Percentiles rank a stretch among this genome's conserved stretches.
Evolutionary conservation across 2,329 filamentous ascomycete genomes (phyloP).

Genomic region (Fusarium nematophilum): DNA sequence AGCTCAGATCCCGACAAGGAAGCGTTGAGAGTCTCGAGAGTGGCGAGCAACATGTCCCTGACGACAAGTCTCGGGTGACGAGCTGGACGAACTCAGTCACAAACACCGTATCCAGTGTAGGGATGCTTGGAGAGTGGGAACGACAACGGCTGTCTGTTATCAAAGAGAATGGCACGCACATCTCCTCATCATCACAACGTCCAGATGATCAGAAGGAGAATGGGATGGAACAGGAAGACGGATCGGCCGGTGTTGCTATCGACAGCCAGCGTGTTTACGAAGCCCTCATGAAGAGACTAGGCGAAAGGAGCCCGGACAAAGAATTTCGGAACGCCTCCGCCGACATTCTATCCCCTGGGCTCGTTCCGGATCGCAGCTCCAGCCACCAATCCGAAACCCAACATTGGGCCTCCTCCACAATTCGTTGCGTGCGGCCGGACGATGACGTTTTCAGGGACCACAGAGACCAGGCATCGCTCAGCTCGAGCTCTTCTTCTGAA

Average conservation of each 20-base stretch:
- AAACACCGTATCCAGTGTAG: constrained; percentile 62
- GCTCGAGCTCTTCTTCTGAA: constrained; percentile 7
- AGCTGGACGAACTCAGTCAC: constrained; percentile 77
- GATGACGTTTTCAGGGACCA: constrained; percentile 48
- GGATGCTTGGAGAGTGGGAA: constrained; percentile 56
- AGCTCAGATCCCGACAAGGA: constrained; percentile 63
- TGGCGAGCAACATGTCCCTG: constrained; percentile 52
- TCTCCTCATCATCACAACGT: constrained; percentile 53
- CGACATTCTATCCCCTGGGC: constrained; percentile 5
- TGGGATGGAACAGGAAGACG: constrained; percentile 38
- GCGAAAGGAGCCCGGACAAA: constrained; percentile 48
- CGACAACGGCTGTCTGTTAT: constrained; percentile 72
- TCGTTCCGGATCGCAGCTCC: neutral
- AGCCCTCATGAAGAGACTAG: constrained; percentile 69
- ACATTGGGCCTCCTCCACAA: constrained; percentile 44
- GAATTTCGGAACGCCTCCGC: neutral
- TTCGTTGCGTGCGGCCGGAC: constrained; percentile 49
- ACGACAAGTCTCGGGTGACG: constrained; percentile 73
- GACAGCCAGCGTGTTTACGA: constrained; percentile 72
- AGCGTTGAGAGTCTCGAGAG: constrained; percentile 64
- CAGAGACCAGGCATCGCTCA: neutral
- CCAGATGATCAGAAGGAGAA: constrained; percentile 26
- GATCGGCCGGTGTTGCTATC: constrained; percentile 48
- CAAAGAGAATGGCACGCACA: constrained; percentile 62
- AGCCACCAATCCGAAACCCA: constrained; percentile 1